These are phyloP conservation scores for Thelonectria rubi DNA, from an alignment of 2,329 filamentous ascomycete genomes.

Conservation along the genomic window DNA sequence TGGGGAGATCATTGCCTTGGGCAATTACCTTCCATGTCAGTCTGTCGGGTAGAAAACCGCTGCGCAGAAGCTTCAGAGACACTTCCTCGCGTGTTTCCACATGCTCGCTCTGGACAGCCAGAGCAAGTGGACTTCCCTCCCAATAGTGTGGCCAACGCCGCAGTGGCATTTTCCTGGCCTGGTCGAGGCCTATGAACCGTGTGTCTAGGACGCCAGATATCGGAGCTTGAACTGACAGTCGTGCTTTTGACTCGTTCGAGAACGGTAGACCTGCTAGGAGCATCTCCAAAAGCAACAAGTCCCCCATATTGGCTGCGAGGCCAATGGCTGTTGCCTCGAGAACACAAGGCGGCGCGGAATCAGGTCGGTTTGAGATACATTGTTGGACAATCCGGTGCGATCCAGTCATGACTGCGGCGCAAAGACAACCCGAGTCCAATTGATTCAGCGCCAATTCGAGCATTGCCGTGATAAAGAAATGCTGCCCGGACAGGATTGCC, in stretches of 20 bases:
- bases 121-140: too few species aligned
- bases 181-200: too few species aligned
- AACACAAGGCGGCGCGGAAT: not conserved
- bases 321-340: conserved; percentile 14
- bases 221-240: too few species aligned
- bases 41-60: too few species aligned
- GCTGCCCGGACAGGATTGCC: not conserved
- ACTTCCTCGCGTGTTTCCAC: too few species aligned
- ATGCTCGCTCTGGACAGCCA: too few species aligned
- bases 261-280: not conserved
- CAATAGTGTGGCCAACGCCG: too few species aligned
- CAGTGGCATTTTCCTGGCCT: too few species aligned
- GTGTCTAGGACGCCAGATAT: too few species aligned
- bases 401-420: not conserved
- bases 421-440: conserved; percentile 6
- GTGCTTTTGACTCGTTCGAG: not conserved
- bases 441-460: not conserved
- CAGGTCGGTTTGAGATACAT: not conserved
- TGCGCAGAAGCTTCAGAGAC: too few species aligned
- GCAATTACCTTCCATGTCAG: too few species aligned
- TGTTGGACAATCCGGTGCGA: not conserved
- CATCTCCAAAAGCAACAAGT: not conserved
- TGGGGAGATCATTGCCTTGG: too few species aligned
- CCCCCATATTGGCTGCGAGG: not conserved
- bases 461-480: not conserved